These are phyloP conservation scores for Fusarium sterilihyphosum DNA, from an alignment of 2,329 filamentous ascomycete genomes.

Conservation along the genomic window DNA sequence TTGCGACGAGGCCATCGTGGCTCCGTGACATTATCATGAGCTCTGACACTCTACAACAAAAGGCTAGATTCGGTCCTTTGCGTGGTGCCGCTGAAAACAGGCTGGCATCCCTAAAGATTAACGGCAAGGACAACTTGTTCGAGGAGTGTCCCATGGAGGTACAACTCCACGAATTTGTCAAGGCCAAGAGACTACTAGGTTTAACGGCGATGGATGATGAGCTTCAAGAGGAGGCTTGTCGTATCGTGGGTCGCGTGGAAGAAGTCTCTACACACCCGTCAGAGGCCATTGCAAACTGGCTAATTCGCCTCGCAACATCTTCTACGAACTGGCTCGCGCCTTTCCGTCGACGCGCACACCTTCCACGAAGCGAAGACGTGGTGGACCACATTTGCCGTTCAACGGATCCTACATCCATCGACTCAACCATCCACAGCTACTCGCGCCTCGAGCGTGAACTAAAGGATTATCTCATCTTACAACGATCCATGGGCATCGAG, in stretches of 20 bases:
- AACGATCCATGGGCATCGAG: conserved; percentile 57
- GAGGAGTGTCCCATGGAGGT: conserved; percentile 65
- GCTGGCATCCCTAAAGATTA: conserved; percentile 62
- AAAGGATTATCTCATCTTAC: conserved; percentile 60
- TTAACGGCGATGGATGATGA: conserved; percentile 68
- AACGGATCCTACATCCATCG: conserved; percentile 64
- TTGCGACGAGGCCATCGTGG: conserved; percentile 59
- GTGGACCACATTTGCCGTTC: conserved; percentile 59
- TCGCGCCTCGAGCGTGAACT: conserved; percentile 66
- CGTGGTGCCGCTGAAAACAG: conserved; percentile 58
- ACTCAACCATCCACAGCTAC: conserved; percentile 69
- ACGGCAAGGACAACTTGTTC: conserved; percentile 67
- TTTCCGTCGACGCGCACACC: conserved; percentile 65
- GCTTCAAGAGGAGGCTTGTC: conserved; percentile 68
- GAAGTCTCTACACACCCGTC: conserved; percentile 60
- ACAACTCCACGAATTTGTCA: conserved; percentile 65
- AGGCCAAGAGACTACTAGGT: conserved; percentile 62
- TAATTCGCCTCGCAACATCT: conserved; percentile 61
- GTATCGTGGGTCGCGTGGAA: conserved; percentile 67
- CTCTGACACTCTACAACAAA: conserved; percentile 53
- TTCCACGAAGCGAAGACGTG: conserved; percentile 67
- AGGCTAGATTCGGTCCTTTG: conserved; percentile 60
- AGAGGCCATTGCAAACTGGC: conserved; percentile 64
- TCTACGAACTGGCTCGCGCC: conserved; percentile 65
- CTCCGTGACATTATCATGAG: conserved; percentile 68